phyloP scores from a whole-genome alignment of 2,329 filamentous ascomycete species.

The Basipetospora chlamydospora region DNA sequence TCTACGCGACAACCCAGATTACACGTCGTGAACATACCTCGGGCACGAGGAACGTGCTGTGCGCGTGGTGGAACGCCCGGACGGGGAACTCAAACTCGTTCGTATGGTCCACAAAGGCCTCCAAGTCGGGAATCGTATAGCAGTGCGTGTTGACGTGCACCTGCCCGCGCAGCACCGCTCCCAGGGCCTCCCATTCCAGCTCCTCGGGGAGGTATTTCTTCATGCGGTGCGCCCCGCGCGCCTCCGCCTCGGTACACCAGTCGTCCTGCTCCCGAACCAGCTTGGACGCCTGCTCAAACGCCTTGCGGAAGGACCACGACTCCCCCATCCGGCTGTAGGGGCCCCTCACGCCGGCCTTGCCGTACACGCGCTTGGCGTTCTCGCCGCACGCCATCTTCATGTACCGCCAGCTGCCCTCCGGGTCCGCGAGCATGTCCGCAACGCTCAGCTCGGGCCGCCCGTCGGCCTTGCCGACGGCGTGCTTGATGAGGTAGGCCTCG shows the following conservation, averaged over 20 bases:
- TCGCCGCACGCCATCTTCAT: slow-evolving; percentile 69
- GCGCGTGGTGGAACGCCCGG: slow-evolving; percentile 55
- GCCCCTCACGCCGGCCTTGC: slow-evolving; percentile 34
- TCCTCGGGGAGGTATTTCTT: slow-evolving; percentile 45
- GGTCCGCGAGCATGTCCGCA: slow-evolving; percentile 49
- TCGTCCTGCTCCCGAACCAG: slow-evolving; percentile 48
- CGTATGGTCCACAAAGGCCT: slow-evolving; percentile 54
- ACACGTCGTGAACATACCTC: slow-evolving; percentile 35
- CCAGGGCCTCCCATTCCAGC: slow-evolving; percentile 47
- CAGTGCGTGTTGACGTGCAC: slow-evolving; percentile 59
- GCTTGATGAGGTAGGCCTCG: slow-evolving; percentile 56
- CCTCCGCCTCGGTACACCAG: slow-evolving; percentile 47
- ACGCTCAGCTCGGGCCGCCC: slow-evolving; percentile 49
- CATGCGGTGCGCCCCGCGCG: slow-evolving; percentile 33
- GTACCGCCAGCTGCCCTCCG: slow-evolving; percentile 50
- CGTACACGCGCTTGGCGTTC: slow-evolving; percentile 51
- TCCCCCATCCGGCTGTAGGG: slow-evolving; percentile 51
- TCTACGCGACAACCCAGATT: too few relatives aligned
- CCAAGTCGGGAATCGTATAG: slow-evolving; percentile 54
- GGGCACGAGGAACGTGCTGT: slow-evolving; percentile 51
- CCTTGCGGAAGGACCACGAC: slow-evolving; percentile 54
- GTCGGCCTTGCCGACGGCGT: slow-evolving; percentile 44
- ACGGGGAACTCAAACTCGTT: slow-evolving; percentile 58
- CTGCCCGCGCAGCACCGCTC: slow-evolving; percentile 49
- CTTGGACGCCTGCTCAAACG: slow-evolving; percentile 46